A percentile compares a stretch with the other conserved stretches of the same genome.
Conservation (phyloP, 352 stramenopile genomes). For the Globisporangium perplexum region DNA sequence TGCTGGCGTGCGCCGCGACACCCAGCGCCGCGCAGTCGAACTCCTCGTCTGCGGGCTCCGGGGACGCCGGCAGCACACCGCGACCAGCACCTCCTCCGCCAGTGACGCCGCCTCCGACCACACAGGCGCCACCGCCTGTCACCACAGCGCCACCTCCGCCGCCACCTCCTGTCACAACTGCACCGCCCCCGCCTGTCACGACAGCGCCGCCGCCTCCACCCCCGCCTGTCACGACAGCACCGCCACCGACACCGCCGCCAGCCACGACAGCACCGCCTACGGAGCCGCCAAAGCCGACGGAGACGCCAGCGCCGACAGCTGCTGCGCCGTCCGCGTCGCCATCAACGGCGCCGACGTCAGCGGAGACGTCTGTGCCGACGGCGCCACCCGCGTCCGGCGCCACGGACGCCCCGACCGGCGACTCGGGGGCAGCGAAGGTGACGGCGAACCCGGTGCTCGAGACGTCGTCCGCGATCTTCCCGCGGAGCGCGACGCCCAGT, state of each 20-base stretch:
- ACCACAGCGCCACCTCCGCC: slow-evolving; percentile 9
- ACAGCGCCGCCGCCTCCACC: slow-evolving; percentile 1
- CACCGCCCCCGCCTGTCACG: slow-evolving; percentile 10
- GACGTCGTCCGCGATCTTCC: slow-evolving; percentile 6
- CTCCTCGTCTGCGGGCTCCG: not conserved
- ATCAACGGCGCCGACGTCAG: slow-evolving; percentile 6
- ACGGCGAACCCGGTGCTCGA: not conserved
- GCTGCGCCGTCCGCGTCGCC: slow-evolving; percentile 10
- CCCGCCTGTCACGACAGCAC: slow-evolving; percentile 3
- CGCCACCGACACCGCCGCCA: slow-evolving; percentile 12
- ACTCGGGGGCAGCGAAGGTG: not conserved
- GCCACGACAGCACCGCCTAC: slow-evolving; percentile 1
- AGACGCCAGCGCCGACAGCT: slow-evolving; percentile 13
- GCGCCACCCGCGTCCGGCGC: slow-evolving; percentile 9
- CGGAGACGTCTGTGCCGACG: slow-evolving; percentile 5
- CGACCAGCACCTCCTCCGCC: slow-evolving; percentile 5
- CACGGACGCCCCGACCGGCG: not conserved
- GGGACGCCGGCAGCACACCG: not conserved
- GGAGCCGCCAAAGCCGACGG: slow-evolving; percentile 1
- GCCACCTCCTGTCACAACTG: slow-evolving; percentile 2
- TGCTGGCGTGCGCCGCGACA: not conserved
- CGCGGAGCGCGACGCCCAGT: slow-evolving; percentile 3
- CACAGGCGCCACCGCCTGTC: not conserved
- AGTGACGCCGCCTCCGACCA: not conserved
- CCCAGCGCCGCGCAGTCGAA: not conserved